Conservation (phyloP, 2,329 filamentous ascomycete genomes). For the Penicillium sp. region DNA sequence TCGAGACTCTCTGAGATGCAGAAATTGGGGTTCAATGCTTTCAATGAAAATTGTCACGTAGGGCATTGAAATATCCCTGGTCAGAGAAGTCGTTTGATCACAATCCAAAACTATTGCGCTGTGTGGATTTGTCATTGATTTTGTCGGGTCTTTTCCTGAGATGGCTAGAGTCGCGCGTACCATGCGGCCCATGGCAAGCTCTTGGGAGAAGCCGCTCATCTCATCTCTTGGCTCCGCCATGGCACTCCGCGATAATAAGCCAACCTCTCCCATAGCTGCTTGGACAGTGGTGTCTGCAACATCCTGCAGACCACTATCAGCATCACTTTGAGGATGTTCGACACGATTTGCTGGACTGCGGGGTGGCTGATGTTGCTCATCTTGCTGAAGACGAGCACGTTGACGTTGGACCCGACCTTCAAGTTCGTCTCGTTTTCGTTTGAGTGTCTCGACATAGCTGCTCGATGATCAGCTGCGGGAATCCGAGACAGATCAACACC, state of each 20-base stretch:
- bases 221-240: slow-evolving; percentile 34
- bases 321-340: neutral
- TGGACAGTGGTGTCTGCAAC: slow-evolving; percentile 17
- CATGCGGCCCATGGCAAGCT: slow-evolving; percentile 24
- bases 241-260: slow-evolving; percentile 33
- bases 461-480: neutral
- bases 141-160: slow-evolving; percentile 12
- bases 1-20: slow-evolving; percentile 10
- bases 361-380: neutral
- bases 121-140: slow-evolving; percentile 4
- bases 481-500: neutral
- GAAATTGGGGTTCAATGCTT: slow-evolving; percentile 5
- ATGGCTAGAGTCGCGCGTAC: slow-evolving; percentile 17
- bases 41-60: slow-evolving; percentile 17
- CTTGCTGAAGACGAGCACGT: neutral
- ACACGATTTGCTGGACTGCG: neutral
- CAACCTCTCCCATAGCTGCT: slow-evolving; percentile 33
- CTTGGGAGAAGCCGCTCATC: slow-evolving; percentile 18
- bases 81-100: slow-evolving; percentile 1
- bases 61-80: slow-evolving; percentile 1
- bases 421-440: slow-evolving; percentile 21
- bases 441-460: slow-evolving; percentile 23
- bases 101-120: neutral
- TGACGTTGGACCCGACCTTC: slow-evolving; percentile 12
- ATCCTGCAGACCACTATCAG: neutral